phyloP scores from a whole-genome alignment of 2,329 filamentous ascomycete species.

The Cladophialophora carrionii region DNA sequence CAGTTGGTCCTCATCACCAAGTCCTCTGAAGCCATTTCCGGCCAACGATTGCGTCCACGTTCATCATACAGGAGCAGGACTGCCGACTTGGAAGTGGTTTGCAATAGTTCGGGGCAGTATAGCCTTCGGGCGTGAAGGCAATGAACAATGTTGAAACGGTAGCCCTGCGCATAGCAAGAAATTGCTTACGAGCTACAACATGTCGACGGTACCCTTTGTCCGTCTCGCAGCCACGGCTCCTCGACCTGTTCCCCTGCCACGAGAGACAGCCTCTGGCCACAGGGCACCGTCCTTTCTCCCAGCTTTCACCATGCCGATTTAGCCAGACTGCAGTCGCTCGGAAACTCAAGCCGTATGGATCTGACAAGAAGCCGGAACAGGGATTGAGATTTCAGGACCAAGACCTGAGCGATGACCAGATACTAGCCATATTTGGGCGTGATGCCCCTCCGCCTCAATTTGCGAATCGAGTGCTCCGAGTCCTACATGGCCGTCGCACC shows the following conservation, averaged over 20 bases:
- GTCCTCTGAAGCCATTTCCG: neutral
- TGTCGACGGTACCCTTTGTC: slow-evolving; percentile 9
- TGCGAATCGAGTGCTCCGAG: slow-evolving; percentile 40
- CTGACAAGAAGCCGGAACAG: slow-evolving; percentile 32
- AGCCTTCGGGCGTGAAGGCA: slow-evolving; percentile 23
- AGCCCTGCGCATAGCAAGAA: slow-evolving; percentile 34
- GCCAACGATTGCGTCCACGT: neutral
- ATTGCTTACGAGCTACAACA: slow-evolving; percentile 27
- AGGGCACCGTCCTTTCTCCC: slow-evolving; percentile 21
- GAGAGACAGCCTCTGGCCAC: slow-evolving; percentile 8
- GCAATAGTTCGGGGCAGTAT: neutral
- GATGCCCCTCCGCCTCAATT: slow-evolving; percentile 22
- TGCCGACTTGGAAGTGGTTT: neutral
- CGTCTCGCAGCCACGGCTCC: slow-evolving; percentile 10
- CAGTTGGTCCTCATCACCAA: neutral
- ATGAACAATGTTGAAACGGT: slow-evolving; percentile 39
- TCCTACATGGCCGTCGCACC: slow-evolving; percentile 50
- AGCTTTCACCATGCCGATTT: slow-evolving; percentile 17
- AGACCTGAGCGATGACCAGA: slow-evolving; percentile 27
- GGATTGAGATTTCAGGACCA: slow-evolving; percentile 34
- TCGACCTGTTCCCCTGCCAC: neutral
- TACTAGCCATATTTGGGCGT: slow-evolving; percentile 31
- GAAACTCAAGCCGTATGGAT: slow-evolving; percentile 31
- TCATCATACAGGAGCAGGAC: neutral
- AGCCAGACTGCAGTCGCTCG: slow-evolving; percentile 16